These are phyloP conservation scores for Candida patagonica DNA, from an alignment of 805 yeast genomes.

Conservation along the genomic window DNA sequence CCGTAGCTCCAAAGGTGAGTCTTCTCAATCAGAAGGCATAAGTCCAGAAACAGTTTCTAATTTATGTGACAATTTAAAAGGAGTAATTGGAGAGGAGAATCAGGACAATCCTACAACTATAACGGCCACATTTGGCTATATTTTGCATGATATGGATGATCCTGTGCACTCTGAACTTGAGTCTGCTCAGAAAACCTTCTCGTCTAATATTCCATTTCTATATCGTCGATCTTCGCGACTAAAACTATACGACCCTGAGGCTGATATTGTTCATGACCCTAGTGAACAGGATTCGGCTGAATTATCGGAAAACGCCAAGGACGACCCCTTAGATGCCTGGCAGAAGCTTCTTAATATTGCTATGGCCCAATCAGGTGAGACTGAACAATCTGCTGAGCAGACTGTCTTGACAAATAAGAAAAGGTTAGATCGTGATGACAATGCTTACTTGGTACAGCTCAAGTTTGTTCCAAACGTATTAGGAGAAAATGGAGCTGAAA, in stretches of 20 bases:
- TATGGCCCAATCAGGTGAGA: not conserved
- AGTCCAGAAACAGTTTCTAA: not conserved
- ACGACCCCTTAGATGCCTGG: constrained; percentile 4
- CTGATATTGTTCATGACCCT: constrained; percentile 9
- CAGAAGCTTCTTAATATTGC: constrained; percentile 1
- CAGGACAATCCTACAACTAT: constrained; percentile 16
- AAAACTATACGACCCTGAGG: constrained; percentile 13
- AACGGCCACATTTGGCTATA: constrained; percentile 26
- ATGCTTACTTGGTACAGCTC: constrained; percentile 34
- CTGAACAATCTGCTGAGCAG: not conserved
- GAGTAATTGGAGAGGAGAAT: not conserved
- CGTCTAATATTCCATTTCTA: constrained; percentile 23
- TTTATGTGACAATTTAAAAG: not conserved
- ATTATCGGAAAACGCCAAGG: not conserved
- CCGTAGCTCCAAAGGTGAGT: constrained; percentile 6
- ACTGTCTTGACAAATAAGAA: constrained; percentile 1
- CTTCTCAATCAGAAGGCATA: not conserved
- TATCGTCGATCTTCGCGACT: constrained; percentile 16
- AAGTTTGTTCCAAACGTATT: constrained; percentile 40
- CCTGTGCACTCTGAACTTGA: constrained; percentile 6
- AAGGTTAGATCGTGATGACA: constrained; percentile 18
- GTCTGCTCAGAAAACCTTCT: constrained; percentile 17
- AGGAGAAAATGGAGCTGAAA: constrained; percentile 6
- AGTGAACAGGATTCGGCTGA: not conserved
- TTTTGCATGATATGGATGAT: constrained; percentile 17